Evolutionary conservation across 23 red algal genomes (phyloP).

Genomic region (Pyropia haitanensis): DNA sequence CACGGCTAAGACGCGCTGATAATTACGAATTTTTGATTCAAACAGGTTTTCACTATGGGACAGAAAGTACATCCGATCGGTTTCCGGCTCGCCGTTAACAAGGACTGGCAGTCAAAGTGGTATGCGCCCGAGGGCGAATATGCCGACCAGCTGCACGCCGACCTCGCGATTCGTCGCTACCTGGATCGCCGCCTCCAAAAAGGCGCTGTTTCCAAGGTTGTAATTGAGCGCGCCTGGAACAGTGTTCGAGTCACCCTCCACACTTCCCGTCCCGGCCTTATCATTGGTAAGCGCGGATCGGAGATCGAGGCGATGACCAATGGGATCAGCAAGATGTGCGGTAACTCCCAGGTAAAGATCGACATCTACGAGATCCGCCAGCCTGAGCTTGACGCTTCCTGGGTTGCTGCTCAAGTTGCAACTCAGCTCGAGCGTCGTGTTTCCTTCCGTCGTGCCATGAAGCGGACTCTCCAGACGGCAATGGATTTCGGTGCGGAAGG

Average conservation of each 20-base stretch:
- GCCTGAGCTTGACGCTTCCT: not conserved
- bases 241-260: not conserved
- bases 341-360: not conserved
- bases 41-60: no score
- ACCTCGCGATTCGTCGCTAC: not conserved
- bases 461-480: not conserved
- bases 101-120: slow-evolving; percentile 4
- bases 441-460: slow-evolving; percentile 1
- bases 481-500: slow-evolving; percentile 1
- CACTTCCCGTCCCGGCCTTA: not conserved
- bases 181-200: not conserved
- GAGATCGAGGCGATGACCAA: not conserved
- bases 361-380: not conserved
- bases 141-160: not conserved
- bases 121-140: not conserved
- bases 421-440: not conserved
- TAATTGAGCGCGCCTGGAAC: not conserved
- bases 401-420: not conserved
- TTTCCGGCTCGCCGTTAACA: not conserved
- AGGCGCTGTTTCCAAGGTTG: not conserved
- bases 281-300: not conserved
- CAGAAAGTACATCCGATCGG: slow-evolving; percentile 7
- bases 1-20: no score
- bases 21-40: no score
- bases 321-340: not conserved